Conservation (phyloP, 305 asterid species). For the Rubia balearica region DNA sequence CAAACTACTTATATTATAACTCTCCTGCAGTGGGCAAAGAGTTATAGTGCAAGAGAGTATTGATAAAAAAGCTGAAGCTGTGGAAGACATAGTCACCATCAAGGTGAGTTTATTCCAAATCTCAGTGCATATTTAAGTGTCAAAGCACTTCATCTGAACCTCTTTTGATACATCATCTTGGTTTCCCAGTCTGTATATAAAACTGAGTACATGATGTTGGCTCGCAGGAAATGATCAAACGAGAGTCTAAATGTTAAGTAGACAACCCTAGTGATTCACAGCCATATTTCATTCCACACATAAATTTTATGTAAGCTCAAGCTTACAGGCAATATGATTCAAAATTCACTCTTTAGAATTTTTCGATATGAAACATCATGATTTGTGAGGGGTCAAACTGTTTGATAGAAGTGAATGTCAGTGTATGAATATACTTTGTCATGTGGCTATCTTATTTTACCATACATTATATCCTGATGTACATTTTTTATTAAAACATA, state of each 20-base stretch:
- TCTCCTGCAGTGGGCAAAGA: conserved; percentile 74
- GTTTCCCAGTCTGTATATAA: not conserved
- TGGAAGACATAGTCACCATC: conserved; percentile 67
- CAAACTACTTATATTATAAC: conserved; percentile 20
- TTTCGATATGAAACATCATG: not conserved
- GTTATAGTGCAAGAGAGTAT: conserved; percentile 59
- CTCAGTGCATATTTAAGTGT: not conserved
- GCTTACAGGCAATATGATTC: no score
- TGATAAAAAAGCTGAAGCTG: conserved; percentile 38
- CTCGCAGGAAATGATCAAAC: not conserved
- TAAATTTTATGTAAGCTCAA: no score
- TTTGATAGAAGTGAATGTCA: not conserved
- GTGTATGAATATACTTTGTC: not conserved
- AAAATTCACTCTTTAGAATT: not conserved
- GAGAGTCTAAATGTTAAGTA: not conserved
- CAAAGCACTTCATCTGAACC: not conserved
- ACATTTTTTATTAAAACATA: not conserved
- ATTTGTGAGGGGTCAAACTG: not conserved
- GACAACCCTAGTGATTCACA: not conserved
- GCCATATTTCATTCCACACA: not conserved
- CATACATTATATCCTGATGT: not conserved
- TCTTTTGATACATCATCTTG: conserved; percentile 1
- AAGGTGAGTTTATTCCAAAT: conserved; percentile 43
- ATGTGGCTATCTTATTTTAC: not conserved
- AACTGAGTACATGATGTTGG: not conserved